Evolutionary conservation across 177 flowering plant genomes (phyloP).

Genomic region (Telopea speciosissima): DNA sequence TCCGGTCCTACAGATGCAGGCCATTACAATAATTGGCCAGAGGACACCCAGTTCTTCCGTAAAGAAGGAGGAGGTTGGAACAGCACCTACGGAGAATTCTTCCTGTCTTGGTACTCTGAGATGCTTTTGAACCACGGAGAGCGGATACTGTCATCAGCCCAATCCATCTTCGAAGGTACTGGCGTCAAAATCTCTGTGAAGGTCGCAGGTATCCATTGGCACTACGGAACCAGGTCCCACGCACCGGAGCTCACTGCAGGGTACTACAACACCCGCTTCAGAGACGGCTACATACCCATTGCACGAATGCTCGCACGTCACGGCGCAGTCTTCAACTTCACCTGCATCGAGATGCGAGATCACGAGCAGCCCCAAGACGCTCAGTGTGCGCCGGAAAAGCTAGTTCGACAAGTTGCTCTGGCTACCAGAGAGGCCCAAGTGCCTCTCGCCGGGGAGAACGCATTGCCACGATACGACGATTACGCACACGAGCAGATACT

Average conservation of each 20-base stretch:
- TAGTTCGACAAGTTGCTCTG: slow-evolving; percentile 65
- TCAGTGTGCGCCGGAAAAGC: slow-evolving; percentile 69
- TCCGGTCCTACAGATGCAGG: slow-evolving; percentile 81
- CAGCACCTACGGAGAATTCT: slow-evolving; percentile 65
- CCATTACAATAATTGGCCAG: slow-evolving; percentile 78
- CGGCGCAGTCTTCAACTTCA: slow-evolving; percentile 64
- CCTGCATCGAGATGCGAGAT: slow-evolving; percentile 95
- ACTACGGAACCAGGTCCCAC: too few relatives aligned
- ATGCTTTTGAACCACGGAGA: slow-evolving; percentile 74
- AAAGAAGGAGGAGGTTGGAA: slow-evolving; percentile 75
- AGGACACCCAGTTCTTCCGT: slow-evolving; percentile 77
- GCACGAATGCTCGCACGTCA: slow-evolving; percentile 53
- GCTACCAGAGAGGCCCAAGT: slow-evolving; percentile 47
- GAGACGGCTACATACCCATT: slow-evolving; percentile 64
- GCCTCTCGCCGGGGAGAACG: slow-evolving; percentile 88
- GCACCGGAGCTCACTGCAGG: too few relatives aligned
- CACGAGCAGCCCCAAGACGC: slow-evolving; percentile 61
- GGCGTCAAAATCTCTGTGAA: slow-evolving; percentile 76
- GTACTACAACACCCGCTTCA: slow-evolving; percentile 65
- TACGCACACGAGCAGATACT: too few relatives aligned
- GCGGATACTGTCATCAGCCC: slow-evolving; percentile 48
- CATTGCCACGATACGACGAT: too few relatives aligned
- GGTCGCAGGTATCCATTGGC: slow-evolving; percentile 84
- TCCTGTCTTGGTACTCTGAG: slow-evolving; percentile 71
- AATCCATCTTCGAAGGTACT: slow-evolving; percentile 52